phyloP scores from a whole-genome alignment of 192 early-diverging fungal species.

The Umbelopsis ramanniana region DNA sequence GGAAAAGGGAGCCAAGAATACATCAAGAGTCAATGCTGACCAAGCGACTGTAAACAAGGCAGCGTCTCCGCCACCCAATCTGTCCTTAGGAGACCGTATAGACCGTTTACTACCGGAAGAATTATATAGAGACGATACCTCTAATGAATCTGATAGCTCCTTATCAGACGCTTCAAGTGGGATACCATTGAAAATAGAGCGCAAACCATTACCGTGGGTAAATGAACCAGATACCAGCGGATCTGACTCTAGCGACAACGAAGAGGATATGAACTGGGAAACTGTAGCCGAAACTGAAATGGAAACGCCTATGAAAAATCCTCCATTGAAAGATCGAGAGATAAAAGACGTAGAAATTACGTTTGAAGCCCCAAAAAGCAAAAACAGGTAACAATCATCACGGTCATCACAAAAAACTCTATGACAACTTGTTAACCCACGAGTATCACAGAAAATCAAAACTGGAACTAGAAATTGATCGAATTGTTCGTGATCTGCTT shows the following conservation, averaged over 20 bases:
- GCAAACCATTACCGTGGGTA: neutral
- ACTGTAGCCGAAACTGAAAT: conserved; percentile 41
- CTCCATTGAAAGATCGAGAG: neutral
- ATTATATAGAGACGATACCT: neutral
- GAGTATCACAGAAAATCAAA: conserved; percentile 31
- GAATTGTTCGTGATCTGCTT: conserved; percentile 53
- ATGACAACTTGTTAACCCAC: too few species aligned
- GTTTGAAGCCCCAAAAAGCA: conserved; percentile 28
- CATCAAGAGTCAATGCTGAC: neutral
- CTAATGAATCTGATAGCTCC: neutral
- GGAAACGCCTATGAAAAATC: neutral
- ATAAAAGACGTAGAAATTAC: conserved; percentile 47
- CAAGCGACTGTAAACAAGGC: neutral
- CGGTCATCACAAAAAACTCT: too few species aligned
- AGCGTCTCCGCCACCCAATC: neutral
- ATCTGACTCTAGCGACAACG: conserved; percentile 7
- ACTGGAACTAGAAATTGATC: conserved; percentile 55
- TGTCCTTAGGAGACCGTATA: neutral
- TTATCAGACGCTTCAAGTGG: neutral
- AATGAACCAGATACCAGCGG: conserved; percentile 22
- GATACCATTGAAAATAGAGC: conserved; percentile 1
- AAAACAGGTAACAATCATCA: conserved; percentile 11
- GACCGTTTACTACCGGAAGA: neutral
- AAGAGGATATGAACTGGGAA: conserved; percentile 55
- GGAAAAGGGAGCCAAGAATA: neutral